Base-by-base conservation (phyloP, 345 rosid species). In the Syzygium aqueum region DNA sequence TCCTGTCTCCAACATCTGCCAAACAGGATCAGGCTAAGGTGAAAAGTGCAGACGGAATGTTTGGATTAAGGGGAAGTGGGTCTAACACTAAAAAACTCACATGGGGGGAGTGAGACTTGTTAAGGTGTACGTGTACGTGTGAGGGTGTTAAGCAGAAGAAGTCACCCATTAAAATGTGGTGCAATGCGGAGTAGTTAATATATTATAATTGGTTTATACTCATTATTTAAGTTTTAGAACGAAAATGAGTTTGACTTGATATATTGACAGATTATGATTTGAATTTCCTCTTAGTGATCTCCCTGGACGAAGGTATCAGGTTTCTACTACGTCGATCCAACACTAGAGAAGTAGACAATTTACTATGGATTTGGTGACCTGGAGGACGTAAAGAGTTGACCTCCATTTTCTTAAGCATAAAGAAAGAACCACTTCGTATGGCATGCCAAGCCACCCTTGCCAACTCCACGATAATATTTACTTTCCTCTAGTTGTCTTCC, bases 311-410 rank as follows among this genome's bases (percentile, higher is more conserved):
- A 33, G 25, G 7, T 19, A 21, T 2, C 12, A 6, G 8, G 5
- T 37, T 73, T 67, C 46, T 67, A 30, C 12, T 17, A 33, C 7
- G 1, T 67, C 5, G 12, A 16, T 67, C 2, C 40, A 67, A 73
- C 49, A 33, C 49, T 9, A 19, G 46, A 37, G 7, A 73, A 33
- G 27, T 10, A 37, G 82, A 37, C 21, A 9, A 19, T 73, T 73
- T 73, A 73, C 82, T 73, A 19, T 73, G 82, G 82, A 73, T 73
- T 73, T 73, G 82, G 82, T 73, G 14, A 73, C 82, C 82, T 73
- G 10, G 37, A 73, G 82, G 82, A 73, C 82, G 49, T 37, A 73
- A 73, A 21, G 49, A 73, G 82, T 73, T 73, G 82, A 37, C 82
- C 82, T 5, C 49, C 49, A 33, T 73, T 73, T 73, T 37, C 49